These are phyloP conservation scores for Strigomonas culicis DNA, from an alignment of 208 protist genomes.

Conservation along the genomic window DNA sequence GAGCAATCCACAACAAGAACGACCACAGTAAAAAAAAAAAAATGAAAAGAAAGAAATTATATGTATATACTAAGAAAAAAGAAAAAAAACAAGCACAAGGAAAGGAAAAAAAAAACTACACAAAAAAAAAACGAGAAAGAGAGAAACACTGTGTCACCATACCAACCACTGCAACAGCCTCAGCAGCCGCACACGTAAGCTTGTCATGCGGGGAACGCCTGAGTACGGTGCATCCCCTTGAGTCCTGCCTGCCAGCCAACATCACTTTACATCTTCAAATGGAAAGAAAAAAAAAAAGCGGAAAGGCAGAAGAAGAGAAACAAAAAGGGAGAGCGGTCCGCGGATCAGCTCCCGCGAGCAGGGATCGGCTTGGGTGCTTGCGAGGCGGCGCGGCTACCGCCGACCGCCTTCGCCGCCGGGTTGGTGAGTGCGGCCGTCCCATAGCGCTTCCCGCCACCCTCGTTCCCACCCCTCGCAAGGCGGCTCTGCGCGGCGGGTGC, in stretches of 20 bases:
- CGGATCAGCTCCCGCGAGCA: neutral
- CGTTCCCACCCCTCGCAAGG: no score
- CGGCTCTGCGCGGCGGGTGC: no score
- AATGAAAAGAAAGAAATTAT: slow-evolving; percentile 4
- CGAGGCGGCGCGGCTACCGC: neutral
- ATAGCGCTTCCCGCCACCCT: no score
- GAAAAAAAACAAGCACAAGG: neutral
- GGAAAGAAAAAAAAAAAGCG: slow-evolving; percentile 17
- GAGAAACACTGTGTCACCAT: neutral
- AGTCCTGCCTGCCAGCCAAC: no score
- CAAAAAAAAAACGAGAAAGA: neutral
- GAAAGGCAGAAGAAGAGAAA: slow-evolving; percentile 9
- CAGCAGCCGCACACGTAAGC: no score
- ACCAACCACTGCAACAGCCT: neutral
- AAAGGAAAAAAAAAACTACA: slow-evolving; percentile 3
- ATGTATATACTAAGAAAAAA: slow-evolving; percentile 2
- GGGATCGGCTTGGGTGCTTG: neutral
- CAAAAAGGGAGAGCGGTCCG: neutral
- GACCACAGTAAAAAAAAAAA: neutral
- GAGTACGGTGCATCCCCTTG: no score
- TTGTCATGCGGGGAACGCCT: no score
- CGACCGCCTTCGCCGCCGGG: neutral
- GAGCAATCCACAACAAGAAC: slow-evolving; percentile 11
- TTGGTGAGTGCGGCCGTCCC: neutral
- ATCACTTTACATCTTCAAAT: neutral